Conservation (phyloP, 192 early-diverging fungal species). For the Linnemannia exigua region DNA sequence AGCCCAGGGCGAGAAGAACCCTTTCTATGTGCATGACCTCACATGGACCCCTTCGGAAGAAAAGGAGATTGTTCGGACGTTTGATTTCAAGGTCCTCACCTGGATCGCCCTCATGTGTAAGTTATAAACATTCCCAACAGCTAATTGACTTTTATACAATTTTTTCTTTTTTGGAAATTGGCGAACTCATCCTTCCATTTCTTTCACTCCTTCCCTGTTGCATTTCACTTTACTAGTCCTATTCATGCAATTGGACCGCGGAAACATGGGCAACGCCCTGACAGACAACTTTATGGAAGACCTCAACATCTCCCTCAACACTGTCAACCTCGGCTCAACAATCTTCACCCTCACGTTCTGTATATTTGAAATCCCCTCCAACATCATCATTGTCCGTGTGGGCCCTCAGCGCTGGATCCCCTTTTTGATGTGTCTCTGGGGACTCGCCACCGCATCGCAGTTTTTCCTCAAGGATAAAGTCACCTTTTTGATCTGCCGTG, state of each 20-base stretch:
- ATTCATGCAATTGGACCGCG: conserved; percentile 63
- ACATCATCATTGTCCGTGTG: conserved; percentile 59
- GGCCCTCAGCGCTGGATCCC: conserved; percentile 72
- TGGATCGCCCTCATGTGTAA: conserved; percentile 64
- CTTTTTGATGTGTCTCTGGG: conserved; percentile 53
- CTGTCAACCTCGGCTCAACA: conserved; percentile 62
- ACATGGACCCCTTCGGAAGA: conserved; percentile 68
- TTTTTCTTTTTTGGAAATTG: background rate
- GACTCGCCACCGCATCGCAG: conserved; percentile 36
- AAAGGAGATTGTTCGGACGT: conserved; percentile 60
- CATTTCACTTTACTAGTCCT: conserved; percentile 24
- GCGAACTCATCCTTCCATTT: background rate
- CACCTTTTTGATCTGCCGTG: conserved; percentile 61
- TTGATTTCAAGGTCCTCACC: conserved; percentile 58
- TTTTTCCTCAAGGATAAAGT: conserved; percentile 53
- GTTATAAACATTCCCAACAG: background rate
- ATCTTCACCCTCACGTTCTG: conserved; percentile 61
- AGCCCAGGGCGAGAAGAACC: conserved; percentile 35
- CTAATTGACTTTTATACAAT: background rate
- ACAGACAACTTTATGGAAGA: conserved; percentile 65
- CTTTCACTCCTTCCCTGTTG: conserved; percentile 13
- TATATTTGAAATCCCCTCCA: conserved; percentile 62
- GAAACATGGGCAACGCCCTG: conserved; percentile 64
- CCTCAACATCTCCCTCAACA: conserved; percentile 61
- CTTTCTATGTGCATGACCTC: conserved; percentile 52